phyloP scores from a whole-genome alignment of 495 filamentous ascomycete genomes.

The Hypomontagnella submonticulosa region DNA sequence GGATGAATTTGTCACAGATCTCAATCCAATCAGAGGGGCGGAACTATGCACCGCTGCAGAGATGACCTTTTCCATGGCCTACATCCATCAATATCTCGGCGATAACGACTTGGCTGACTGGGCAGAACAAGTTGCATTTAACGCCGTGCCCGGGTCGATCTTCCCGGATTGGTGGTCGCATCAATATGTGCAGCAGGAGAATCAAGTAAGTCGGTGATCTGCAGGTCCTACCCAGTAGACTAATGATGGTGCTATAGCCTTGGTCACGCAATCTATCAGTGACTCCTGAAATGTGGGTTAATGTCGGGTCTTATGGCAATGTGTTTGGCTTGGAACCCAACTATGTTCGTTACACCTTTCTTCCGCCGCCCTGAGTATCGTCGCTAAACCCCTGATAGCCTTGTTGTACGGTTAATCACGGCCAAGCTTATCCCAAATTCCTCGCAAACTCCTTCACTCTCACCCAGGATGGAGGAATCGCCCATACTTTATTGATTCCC shows the following conservation, averaged over 20 bases:
- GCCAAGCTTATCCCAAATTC: slow-evolving; percentile 70
- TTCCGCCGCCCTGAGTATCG: neutral
- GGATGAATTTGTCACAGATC: slow-evolving; percentile 48
- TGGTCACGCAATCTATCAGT: slow-evolving; percentile 55
- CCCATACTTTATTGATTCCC: slow-evolving; percentile 57
- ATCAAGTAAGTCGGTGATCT: slow-evolving; percentile 57
- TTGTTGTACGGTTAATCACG: slow-evolving; percentile 73
- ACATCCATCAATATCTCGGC: slow-evolving; percentile 55
- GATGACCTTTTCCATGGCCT: slow-evolving; percentile 49
- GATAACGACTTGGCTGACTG: slow-evolving; percentile 66
- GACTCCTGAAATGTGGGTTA: slow-evolving; percentile 59
- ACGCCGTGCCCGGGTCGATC: slow-evolving; percentile 66
- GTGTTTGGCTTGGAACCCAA: slow-evolving; percentile 58
- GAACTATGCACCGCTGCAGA: slow-evolving; percentile 51
- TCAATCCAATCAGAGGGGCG: slow-evolving; percentile 47
- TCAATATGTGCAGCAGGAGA: slow-evolving; percentile 69
- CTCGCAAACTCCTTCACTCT: slow-evolving; percentile 50
- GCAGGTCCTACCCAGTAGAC: slow-evolving; percentile 1
- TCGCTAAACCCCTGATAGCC: slow-evolving; percentile 49
- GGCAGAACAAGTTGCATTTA: slow-evolving; percentile 68
- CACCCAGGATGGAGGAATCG: slow-evolving; percentile 53
- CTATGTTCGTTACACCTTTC: slow-evolving; percentile 40
- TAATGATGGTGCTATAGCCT: slow-evolving; percentile 42
- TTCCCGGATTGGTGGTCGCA: slow-evolving; percentile 70
- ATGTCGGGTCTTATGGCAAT: slow-evolving; percentile 57